phyloP scores from a whole-genome alignment of 177 flowering plant genomes.

The Vitis hybrid region DNA sequence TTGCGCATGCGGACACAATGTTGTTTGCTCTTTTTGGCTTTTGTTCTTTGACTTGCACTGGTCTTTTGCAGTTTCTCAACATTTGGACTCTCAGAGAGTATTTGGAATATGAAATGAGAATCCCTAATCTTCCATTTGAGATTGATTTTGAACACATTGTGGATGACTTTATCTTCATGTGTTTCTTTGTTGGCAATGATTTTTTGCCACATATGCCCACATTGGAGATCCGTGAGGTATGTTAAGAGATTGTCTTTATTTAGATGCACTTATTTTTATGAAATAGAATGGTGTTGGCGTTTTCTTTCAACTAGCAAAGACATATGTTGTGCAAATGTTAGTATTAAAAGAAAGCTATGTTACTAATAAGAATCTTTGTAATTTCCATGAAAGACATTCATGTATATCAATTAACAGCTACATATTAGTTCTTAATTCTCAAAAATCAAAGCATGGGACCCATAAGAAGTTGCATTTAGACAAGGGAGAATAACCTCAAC shows the following conservation, averaged over 20 bases:
- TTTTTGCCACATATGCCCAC: constrained; percentile 99
- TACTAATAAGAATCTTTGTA: no score
- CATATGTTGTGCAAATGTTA: no score
- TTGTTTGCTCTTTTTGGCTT: not conserved
- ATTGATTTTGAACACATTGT: constrained; percentile 85
- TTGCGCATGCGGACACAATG: not conserved
- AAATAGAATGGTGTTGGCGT: not conserved
- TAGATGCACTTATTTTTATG: not conserved
- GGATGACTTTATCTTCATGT: constrained; percentile 96
- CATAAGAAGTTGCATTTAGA: no score
- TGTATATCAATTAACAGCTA: no score
- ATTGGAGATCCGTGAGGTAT: constrained; percentile 97
- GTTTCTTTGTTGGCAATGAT: constrained; percentile 99
- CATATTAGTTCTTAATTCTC: no score
- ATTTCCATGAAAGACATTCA: no score
- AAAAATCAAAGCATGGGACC: no score
- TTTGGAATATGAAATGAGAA: constrained; percentile 83
- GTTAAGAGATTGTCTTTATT: constrained; percentile 10
- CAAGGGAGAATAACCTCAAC: no score
- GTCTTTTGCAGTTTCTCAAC: constrained; percentile 73
- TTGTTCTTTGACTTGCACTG: not conserved
- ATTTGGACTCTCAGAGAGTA: constrained; percentile 97
- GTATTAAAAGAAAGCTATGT: no score
- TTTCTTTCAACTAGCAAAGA: not conserved
- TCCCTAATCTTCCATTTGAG: constrained; percentile 76